A percentile compares a stretch with the other conserved stretches of the same genome.
Conservation (phyloP, 306 rosid genomes). For the Vigna trinervia region DNA sequence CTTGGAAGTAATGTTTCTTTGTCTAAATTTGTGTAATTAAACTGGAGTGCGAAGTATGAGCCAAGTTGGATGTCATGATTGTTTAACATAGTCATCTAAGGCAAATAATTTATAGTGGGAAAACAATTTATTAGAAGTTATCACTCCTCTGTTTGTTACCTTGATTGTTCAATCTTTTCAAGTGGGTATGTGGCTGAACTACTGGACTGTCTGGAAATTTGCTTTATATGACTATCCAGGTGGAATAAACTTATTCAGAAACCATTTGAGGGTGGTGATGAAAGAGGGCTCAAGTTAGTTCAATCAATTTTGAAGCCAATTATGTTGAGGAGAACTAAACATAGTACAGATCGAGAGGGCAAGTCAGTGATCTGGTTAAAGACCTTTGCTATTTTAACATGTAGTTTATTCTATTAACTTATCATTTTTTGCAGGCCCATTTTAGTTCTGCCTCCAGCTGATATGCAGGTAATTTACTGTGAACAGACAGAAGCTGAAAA, state of each 20-base stretch:
- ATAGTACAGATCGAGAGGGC: conserved; percentile 88
- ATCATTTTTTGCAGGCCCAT: conserved; percentile 76
- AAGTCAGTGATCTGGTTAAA: conserved; percentile 58
- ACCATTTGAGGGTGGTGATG: conserved; percentile 97
- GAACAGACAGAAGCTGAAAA: conserved; percentile 90
- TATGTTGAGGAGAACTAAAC: conserved; percentile 96
- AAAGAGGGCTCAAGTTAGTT: conserved; percentile 85
- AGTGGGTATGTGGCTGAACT: conserved; percentile 39
- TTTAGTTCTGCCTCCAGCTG: conserved; percentile 95
- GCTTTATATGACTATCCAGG: conserved; percentile 62
- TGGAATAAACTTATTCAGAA: conserved; percentile 97
- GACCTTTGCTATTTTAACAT: conserved; percentile 37
- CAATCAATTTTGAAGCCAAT: conserved; percentile 91
- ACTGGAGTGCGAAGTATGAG: conserved; percentile 18
- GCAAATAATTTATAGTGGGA: conserved; percentile 2
- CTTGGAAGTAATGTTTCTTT: background rate
- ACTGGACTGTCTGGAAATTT: conserved; percentile 35
- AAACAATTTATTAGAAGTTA: conserved; percentile 11
- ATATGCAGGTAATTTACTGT: conserved; percentile 82
- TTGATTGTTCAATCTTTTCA: conserved; percentile 18
- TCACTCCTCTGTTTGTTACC: conserved; percentile 30
- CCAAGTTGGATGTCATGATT: conserved; percentile 22
- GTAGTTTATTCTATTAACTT: conserved; percentile 34
- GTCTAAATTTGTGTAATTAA: conserved; percentile 29
- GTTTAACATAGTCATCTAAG: conserved; percentile 25